Conservation (phyloP, 495 filamentous ascomycete genomes). For the Penicilliopsis zonata region DNA sequence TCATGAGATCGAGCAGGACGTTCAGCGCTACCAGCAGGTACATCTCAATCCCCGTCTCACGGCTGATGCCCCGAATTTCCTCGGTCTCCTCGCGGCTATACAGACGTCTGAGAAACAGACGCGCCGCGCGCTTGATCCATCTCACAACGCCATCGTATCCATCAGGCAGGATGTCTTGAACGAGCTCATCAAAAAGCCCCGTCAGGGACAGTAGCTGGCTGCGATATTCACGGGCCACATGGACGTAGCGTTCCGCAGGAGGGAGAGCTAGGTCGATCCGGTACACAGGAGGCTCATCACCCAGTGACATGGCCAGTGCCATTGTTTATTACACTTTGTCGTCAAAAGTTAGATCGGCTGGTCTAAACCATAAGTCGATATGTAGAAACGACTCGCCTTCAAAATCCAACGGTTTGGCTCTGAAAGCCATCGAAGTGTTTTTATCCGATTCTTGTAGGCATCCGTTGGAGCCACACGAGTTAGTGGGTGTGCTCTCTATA, state of each 20-base stretch:
- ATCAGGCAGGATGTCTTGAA: constrained; percentile 12
- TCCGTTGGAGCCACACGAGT: no score
- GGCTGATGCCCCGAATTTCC: constrained; percentile 47
- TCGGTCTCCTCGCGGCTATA: constrained; percentile 45
- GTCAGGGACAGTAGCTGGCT: constrained; percentile 26
- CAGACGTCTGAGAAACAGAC: constrained; percentile 34
- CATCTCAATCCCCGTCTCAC: constrained; percentile 38
- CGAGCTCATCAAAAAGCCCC: constrained; percentile 35
- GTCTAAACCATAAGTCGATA: no score
- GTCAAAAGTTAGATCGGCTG: no score
- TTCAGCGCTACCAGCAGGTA: constrained; percentile 51
- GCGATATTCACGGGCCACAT: constrained; percentile 32
- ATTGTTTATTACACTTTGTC: no score
- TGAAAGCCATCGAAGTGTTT: no score
- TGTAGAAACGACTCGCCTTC: no score
- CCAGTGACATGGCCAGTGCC: no score
- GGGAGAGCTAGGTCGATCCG: constrained; percentile 47
- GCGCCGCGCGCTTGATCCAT: constrained; percentile 26
- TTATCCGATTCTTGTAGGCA: no score
- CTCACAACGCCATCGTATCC: constrained; percentile 14
- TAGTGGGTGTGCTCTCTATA: no score
- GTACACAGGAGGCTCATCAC: constrained; percentile 23
- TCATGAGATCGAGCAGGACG: constrained; percentile 47
- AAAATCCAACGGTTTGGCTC: no score
- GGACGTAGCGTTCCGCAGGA: constrained; percentile 41